A percentile compares a stretch with the other conserved stretches of the same genome.
Conservation (phyloP, 108 stramenopile species). For the Chaetoceros muelleri region DNA sequence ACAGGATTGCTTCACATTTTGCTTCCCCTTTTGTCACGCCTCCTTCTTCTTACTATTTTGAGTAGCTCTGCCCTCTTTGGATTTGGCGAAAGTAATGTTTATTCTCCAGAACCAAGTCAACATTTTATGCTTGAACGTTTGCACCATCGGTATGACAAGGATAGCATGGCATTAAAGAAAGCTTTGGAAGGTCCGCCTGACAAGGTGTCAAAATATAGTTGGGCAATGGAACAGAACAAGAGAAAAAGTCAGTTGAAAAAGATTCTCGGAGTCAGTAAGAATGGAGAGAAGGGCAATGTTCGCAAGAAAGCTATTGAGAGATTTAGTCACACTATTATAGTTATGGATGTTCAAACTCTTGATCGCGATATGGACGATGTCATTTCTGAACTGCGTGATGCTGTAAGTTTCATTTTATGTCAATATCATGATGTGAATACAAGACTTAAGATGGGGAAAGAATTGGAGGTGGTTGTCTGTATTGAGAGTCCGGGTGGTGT, state of each 20-base stretch:
- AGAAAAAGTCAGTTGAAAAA: conserved; percentile 16
- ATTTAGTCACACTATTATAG: conserved; percentile 6
- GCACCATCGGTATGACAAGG: conserved; percentile 66
- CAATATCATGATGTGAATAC: conserved; percentile 1
- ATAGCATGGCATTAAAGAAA: conserved; percentile 33
- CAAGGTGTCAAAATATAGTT: conserved; percentile 19
- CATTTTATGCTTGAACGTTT: conserved; percentile 74
- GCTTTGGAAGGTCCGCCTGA: conserved; percentile 39
- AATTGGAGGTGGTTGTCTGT: conserved; percentile 52
- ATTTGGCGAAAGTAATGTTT: background rate
- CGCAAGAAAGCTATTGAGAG: background rate
- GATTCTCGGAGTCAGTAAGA: conserved; percentile 6
- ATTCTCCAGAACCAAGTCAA: conserved; percentile 28
- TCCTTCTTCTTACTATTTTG: background rate
- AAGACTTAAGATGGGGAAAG: background rate
- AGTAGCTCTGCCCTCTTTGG: background rate
- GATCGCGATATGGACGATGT: conserved; percentile 42
- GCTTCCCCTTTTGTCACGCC: background rate
- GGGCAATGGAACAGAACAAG: conserved; percentile 18
- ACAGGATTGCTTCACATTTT: no score
- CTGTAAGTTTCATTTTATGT: background rate
- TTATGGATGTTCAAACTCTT: conserved; percentile 49
- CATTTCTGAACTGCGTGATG: conserved; percentile 6
- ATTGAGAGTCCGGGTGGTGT: conserved; percentile 59
- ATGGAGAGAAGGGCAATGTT: background rate